Conservation (phyloP, 2,329 filamentous ascomycete genomes). For the Penicillium fuscoglaucum region DNA sequence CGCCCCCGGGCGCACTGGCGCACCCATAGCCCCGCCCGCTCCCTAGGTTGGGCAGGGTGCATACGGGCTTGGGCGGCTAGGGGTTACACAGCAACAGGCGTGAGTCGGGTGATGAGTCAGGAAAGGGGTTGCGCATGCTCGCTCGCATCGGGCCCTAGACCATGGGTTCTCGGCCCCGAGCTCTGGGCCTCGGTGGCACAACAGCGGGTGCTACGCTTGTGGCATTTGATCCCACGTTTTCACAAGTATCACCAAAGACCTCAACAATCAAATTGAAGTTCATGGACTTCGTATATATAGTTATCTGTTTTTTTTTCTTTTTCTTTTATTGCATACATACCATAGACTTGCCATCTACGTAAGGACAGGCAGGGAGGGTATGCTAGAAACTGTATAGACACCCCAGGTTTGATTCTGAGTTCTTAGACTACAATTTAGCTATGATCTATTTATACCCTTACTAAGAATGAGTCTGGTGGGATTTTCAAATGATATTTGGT, state of each 20-base stretch:
- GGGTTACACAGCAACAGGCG: neutral
- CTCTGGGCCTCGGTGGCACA: neutral
- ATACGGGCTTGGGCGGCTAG: neutral
- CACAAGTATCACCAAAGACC: neutral
- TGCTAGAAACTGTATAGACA: neutral
- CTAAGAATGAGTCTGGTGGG: neutral
- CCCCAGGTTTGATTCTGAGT: neutral
- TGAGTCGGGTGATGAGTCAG: too few relatives aligned
- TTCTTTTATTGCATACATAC: neutral
- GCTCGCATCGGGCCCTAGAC: neutral
- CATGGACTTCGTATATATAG: neutral
- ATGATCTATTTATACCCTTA: neutral
- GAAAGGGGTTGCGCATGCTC: too few relatives aligned
- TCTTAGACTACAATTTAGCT: neutral
- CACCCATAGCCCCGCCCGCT: neutral
- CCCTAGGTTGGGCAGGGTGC: neutral
- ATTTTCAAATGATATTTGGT: too few relatives aligned
- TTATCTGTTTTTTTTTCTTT: too few relatives aligned
- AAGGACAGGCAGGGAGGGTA: neutral
- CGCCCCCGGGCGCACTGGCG: neutral
- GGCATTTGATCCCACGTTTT: neutral
- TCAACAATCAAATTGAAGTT: neutral
- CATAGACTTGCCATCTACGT: neutral
- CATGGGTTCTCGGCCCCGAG: too few relatives aligned
- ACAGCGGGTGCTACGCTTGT: neutral